A percentile compares a stretch with the other conserved stretches of the same genome.
Conservation (phyloP, 805 yeast genomes). For the Candida oleophila region DNA sequence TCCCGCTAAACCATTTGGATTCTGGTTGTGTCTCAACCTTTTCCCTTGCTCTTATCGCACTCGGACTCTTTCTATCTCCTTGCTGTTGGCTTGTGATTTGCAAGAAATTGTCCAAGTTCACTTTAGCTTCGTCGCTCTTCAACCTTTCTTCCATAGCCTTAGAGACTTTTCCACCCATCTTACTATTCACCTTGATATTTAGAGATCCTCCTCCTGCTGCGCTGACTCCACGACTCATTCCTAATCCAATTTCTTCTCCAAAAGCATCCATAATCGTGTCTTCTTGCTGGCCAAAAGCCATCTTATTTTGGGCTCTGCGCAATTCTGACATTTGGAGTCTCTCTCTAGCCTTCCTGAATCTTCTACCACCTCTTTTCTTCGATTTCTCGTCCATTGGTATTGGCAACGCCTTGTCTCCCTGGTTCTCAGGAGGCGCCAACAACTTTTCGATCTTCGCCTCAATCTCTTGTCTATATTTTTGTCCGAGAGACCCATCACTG, state of each 20-base stretch:
- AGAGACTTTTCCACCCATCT: constrained; percentile 58
- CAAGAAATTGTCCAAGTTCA: constrained; percentile 16
- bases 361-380: constrained; percentile 82
- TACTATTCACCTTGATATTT: constrained; percentile 34
- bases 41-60: too few relatives aligned
- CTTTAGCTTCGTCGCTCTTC: constrained; percentile 11
- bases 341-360: constrained; percentile 77
- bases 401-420: constrained; percentile 62
- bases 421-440: constrained; percentile 71
- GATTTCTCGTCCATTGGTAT: constrained; percentile 73
- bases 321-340: constrained; percentile 78
- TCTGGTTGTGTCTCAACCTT: background rate
- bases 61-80: background rate
- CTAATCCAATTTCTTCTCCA: constrained; percentile 83
- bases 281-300: constrained; percentile 80
- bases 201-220: constrained; percentile 8
- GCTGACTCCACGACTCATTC: constrained; percentile 52
- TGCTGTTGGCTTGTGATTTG: constrained; percentile 5
- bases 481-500: constrained; percentile 55
- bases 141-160: constrained; percentile 58
- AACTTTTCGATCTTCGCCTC: constrained; percentile 64
- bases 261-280: constrained; percentile 57
- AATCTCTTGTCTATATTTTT: constrained; percentile 59
- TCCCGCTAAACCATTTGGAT: constrained; percentile 23
- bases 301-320: constrained; percentile 78